Percentiles rank a stretch among this genome's conserved stretches.
Evolutionary conservation across 106 monocot genomes (phyloP).

Genomic region (Dendrobium huoshanense): DNA sequence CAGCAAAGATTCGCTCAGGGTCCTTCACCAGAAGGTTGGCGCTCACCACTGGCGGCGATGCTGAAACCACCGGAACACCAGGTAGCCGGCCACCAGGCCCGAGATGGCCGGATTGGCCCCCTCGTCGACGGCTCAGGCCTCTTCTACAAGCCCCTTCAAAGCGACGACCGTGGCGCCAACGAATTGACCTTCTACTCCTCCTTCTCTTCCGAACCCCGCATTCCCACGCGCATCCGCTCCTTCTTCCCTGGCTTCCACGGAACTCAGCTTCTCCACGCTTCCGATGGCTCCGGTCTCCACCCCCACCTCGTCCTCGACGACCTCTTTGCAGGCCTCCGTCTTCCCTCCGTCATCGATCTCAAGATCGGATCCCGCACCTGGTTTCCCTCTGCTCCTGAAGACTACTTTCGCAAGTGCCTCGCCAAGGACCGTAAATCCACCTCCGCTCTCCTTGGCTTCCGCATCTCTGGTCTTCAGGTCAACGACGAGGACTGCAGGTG

Average conservation of each 20-base stretch:
- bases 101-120: slow-evolving; percentile 44
- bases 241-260: slow-evolving; percentile 81
- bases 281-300: slow-evolving; percentile 29
- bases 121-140: slow-evolving; percentile 54
- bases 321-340: slow-evolving; percentile 20
- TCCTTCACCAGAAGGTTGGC: neutral
- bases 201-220: slow-evolving; percentile 34
- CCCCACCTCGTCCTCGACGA: slow-evolving; percentile 70
- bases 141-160: slow-evolving; percentile 85
- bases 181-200: slow-evolving; percentile 73
- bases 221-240: slow-evolving; percentile 32
- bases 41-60: slow-evolving; percentile 17
- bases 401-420: slow-evolving; percentile 52
- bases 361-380: slow-evolving; percentile 86
- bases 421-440: slow-evolving; percentile 47
- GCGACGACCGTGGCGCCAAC: slow-evolving; percentile 40
- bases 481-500: slow-evolving; percentile 6
- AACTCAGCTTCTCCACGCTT: slow-evolving; percentile 33
- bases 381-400: slow-evolving; percentile 32
- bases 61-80: slow-evolving; percentile 64
- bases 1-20: no score
- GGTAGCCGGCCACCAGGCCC: slow-evolving; percentile 66
- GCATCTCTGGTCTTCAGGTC: slow-evolving; percentile 65
- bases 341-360: slow-evolving; percentile 59
- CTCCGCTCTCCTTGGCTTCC: slow-evolving; percentile 52